Evolutionary conservation across 2,329 filamentous ascomycete species (phyloP), one percentile per base, ranked within the genome.

Genomic region (Nemania sp.): DNA sequence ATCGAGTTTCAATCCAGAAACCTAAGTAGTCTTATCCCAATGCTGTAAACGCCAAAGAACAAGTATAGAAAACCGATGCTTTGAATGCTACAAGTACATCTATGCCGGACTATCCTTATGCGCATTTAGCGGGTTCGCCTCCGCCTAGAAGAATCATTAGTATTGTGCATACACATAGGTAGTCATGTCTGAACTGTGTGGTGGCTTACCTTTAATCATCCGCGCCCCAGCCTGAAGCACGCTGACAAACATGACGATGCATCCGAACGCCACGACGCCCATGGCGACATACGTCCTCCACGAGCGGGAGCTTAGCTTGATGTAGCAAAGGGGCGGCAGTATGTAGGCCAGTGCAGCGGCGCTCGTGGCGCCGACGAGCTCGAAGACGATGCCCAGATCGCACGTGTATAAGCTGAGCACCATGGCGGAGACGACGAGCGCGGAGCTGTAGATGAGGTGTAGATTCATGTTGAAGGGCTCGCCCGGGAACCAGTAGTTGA

Each of bases 281-380:
- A 84, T 83, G 11, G 90, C 86, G 56, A 90, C 81, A 57, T 86
- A 86, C 15, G 88, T 91, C 70, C 82, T 86, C 79, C 86, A 89
- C 66, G 83, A 86, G 62, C 86, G 77, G 53, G 86, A 91, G 62
- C 90, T 93, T 56, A 99, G 77, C 75, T 95, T 96, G 68, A 99
- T 89, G 72, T 94, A 99, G 73, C 94, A 99, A 51, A 97, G 76
- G 22, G 94, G 94, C 57, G 94, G 94, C 56, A 99, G 76, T 43
- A 99, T 96, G 70, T 97, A 99, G 0, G 94, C 94, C 71, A 99
- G 80, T 6, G 91, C 91, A 64, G 92, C 94, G 3, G 94, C 94
- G 69, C 90, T 95, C 30, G 94, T 99, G 6, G 94, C 91, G 57
- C 94, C 94, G 53, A 99, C 94, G 15, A 99, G 79, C 75, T 99